phyloP scores from a whole-genome alignment of 2,329 filamentous ascomycete species.

The Setomelanomma holmii region DNA sequence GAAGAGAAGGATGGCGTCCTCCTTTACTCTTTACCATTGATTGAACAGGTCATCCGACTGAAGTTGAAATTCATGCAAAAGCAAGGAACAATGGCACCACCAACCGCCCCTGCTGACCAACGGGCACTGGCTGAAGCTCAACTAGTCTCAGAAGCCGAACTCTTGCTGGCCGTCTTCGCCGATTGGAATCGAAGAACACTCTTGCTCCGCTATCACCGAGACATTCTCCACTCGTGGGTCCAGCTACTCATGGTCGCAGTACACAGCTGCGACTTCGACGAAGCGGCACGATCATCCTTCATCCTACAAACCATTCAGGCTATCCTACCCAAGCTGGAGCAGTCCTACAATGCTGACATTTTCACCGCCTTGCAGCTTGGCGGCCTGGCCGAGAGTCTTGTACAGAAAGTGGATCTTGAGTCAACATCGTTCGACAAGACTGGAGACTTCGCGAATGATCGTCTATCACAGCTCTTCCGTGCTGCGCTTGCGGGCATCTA shows the following conservation, averaged over 20 bases:
- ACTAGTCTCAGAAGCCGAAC: constrained; percentile 56
- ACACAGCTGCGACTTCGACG: constrained; percentile 80
- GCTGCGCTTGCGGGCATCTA: constrained; percentile 81
- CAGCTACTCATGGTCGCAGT: constrained; percentile 85
- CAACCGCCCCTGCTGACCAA: neutral
- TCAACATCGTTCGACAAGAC: constrained; percentile 54
- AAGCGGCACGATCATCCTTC: constrained; percentile 74
- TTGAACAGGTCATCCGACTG: constrained; percentile 76
- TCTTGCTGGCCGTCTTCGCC: constrained; percentile 65
- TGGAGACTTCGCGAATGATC: constrained; percentile 81
- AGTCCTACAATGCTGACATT: constrained; percentile 72
- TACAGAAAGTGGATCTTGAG: constrained; percentile 73
- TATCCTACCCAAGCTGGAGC: constrained; percentile 85
- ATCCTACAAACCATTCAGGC: constrained; percentile 86
- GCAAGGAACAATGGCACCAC: constrained; percentile 37
- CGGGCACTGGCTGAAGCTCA: constrained; percentile 43
- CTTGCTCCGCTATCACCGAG: constrained; percentile 63
- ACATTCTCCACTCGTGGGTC: constrained; percentile 81
- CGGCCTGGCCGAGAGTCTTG: constrained; percentile 73
- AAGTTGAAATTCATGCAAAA: constrained; percentile 69
- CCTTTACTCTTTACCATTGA: constrained; percentile 73
- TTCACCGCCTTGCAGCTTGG: constrained; percentile 78
- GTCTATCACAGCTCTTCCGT: constrained; percentile 90
- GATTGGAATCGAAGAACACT: constrained; percentile 70
- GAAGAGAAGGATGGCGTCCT: constrained; percentile 63